A percentile compares a stretch with the other conserved stretches of the same genome.
phyloP scores from a whole-genome alignment of 441 rosid genomes.

The California macrophylla region DNA sequence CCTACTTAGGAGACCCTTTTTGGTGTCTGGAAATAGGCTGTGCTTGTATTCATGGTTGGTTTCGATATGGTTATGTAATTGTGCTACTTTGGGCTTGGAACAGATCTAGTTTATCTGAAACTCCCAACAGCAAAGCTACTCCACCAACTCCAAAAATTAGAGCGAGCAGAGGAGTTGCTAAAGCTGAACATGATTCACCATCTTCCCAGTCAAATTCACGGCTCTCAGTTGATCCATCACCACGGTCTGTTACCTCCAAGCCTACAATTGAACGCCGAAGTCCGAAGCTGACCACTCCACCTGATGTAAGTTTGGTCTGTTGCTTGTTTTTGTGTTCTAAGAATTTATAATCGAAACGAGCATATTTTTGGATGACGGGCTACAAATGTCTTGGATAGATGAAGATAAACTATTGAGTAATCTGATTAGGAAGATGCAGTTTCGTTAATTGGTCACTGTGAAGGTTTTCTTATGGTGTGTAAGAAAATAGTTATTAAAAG shows the following conservation, averaged over 20 bases:
- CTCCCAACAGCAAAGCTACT: conserved; percentile 48
- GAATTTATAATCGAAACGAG: too few relatives aligned
- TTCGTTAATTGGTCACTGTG: too few relatives aligned
- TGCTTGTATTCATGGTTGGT: not conserved
- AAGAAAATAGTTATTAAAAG: too few relatives aligned
- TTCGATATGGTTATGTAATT: not conserved
- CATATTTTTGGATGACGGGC: too few relatives aligned
- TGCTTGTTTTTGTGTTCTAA: not conserved
- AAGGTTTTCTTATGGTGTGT: too few relatives aligned
- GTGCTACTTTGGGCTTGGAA: not conserved
- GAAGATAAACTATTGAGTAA: too few relatives aligned
- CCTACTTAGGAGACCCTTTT: not conserved
- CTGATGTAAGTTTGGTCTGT: conserved; percentile 41
- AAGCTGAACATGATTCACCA: conserved; percentile 49
- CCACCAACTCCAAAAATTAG: conserved; percentile 54
- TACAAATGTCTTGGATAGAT: too few relatives aligned
- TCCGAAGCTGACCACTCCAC: conserved; percentile 44
- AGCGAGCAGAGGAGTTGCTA: conserved; percentile 34
- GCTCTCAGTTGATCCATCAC: conserved; percentile 63
- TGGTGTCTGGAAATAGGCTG: not conserved
- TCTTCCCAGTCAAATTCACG: conserved; percentile 47
- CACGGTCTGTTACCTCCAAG: conserved; percentile 50
- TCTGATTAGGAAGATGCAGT: too few relatives aligned
- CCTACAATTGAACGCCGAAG: conserved; percentile 51
- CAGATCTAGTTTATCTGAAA: conserved; percentile 68